Conservation (phyloP, 169 alveolate species). For the Cyclospora cayetanensis region DNA sequence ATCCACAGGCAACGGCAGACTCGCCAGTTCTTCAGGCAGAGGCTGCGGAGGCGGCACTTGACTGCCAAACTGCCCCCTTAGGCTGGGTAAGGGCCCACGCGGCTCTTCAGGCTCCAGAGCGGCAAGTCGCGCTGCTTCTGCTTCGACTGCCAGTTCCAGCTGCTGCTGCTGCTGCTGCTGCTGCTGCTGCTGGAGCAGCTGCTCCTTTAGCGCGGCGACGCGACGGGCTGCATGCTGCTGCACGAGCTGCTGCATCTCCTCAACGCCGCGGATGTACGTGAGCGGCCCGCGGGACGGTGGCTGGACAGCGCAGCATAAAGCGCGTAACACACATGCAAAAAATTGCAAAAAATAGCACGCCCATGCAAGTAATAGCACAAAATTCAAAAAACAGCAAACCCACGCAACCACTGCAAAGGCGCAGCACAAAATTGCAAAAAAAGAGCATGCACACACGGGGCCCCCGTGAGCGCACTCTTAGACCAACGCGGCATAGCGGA, state of each 20-base stretch:
- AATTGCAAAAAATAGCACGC: no score
- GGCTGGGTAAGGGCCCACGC: neutral
- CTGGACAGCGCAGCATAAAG: neutral
- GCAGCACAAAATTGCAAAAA: no score
- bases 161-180: conserved; percentile 28
- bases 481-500: no score
- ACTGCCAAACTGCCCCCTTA: neutral
- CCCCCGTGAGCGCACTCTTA: no score
- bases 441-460: no score
- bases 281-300: neutral
- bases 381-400: no score
- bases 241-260: conserved; percentile 45
- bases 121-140: conserved; percentile 38
- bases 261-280: neutral
- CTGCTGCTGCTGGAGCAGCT: conserved; percentile 48
- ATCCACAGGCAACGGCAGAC: no score
- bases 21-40: neutral
- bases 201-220: conserved; percentile 35
- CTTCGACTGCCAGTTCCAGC: conserved; percentile 38
- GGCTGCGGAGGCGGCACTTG: neutral
- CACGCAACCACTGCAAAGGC: no score
- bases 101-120: conserved; percentile 2
- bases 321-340: neutral
- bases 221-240: conserved; percentile 51
- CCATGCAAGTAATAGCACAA: no score